phyloP scores from a whole-genome alignment of 371 early-diverging fungal genomes.

The Mucor sp. region DNA sequence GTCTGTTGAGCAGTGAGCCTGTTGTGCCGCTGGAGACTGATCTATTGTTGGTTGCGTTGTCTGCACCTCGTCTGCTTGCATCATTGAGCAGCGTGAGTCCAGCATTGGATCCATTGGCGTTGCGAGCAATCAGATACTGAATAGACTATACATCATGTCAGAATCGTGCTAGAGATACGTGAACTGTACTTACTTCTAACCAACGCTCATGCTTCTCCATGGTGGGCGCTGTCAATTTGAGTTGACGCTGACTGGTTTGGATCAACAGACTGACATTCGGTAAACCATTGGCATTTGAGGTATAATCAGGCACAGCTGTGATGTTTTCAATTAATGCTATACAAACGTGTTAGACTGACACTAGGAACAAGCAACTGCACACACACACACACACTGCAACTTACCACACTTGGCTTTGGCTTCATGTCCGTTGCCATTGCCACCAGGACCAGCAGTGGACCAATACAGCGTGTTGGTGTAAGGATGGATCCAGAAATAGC shows the following conservation, averaged over 20 bases:
- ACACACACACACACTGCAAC: not conserved
- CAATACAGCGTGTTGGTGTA: slow-evolving; percentile 74
- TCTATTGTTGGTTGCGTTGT: not conserved
- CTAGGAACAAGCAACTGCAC: no score
- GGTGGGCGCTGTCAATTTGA: slow-evolving; percentile 71
- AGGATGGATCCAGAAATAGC: slow-evolving; percentile 81
- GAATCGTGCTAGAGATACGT: not conserved
- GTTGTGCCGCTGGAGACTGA: slow-evolving; percentile 20
- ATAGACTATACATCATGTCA: slow-evolving; percentile 25
- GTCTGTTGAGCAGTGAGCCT: slow-evolving; percentile 27
- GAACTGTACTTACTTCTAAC: slow-evolving; percentile 50
- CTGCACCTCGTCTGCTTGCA: not conserved
- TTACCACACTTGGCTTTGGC: slow-evolving; percentile 60
- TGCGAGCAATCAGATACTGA: slow-evolving; percentile 32
- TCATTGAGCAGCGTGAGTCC: slow-evolving; percentile 6
- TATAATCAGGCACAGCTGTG: slow-evolving; percentile 40
- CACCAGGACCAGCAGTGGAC: slow-evolving; percentile 70
- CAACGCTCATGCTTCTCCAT: slow-evolving; percentile 71
- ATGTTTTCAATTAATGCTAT: slow-evolving; percentile 65
- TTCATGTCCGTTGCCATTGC: slow-evolving; percentile 63
- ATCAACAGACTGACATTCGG: slow-evolving; percentile 66
- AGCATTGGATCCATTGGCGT: not conserved
- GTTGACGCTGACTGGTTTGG: slow-evolving; percentile 64
- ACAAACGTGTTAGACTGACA: not conserved
- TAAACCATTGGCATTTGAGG: slow-evolving; percentile 35